A percentile compares a stretch with the other conserved stretches of the same genome.
Conservation (phyloP, 148 eudicot genomes). For the Silene uniflora region DNA sequence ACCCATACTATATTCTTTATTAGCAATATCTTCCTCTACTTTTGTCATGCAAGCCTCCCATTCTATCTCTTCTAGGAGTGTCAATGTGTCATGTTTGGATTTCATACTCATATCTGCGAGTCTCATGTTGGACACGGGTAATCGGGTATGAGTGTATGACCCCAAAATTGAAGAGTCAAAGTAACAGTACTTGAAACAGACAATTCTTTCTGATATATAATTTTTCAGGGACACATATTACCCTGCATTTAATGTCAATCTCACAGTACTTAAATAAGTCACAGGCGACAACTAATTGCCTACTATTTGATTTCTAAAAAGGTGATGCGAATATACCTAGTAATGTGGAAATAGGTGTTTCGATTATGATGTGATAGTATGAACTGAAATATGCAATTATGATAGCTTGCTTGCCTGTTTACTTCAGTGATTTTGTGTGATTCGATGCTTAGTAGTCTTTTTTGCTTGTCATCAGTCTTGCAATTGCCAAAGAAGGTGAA, state of each 20-base stretch:
- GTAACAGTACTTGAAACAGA: too few species aligned
- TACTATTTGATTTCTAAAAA: neutral
- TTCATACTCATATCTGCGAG: too few species aligned
- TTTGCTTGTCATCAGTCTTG: slow-evolving; percentile 56
- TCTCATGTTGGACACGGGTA: too few species aligned
- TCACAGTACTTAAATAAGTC: neutral
- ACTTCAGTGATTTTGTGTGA: neutral
- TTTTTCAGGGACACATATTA: neutral
- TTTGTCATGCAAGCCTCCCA: neutral
- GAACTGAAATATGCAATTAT: neutral
- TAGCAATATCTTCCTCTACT: neutral
- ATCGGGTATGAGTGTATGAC: too few species aligned
- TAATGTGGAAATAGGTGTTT: neutral
- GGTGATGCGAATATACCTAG: neutral
- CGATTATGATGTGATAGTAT: neutral
- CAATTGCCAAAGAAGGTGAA: slow-evolving; percentile 95
- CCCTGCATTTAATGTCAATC: neutral
- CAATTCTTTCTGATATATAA: too few species aligned
- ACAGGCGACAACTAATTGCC: neutral
- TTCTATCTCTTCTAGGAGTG: too few species aligned
- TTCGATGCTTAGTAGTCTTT: slow-evolving; percentile 2
- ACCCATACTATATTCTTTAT: too few species aligned
- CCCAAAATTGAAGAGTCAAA: too few species aligned
- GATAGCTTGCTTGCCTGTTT: neutral
- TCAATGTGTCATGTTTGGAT: too few species aligned